Conservation (phyloP, 202 grass and related monocot species). For the Tripidium arundinaceum region DNA sequence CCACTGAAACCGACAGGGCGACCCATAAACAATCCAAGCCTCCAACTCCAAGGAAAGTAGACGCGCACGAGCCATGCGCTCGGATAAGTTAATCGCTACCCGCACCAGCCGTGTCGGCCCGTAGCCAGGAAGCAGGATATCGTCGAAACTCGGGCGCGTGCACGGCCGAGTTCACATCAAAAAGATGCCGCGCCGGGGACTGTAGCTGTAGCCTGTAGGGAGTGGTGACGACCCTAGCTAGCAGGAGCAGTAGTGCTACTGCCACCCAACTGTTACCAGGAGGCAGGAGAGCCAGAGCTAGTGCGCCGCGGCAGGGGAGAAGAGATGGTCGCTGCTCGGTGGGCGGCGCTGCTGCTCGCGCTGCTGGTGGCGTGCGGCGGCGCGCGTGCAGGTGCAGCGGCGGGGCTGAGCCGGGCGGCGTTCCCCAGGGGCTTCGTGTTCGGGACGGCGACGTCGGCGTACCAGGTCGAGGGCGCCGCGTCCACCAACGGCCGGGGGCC, state of each 20-base stretch:
- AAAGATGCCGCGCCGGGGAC: neutral
- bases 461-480: slow-evolving; percentile 83
- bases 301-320: neutral
- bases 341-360: slow-evolving; percentile 16
- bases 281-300: neutral
- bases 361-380: neutral
- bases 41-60: neutral
- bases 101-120: neutral
- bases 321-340: neutral
- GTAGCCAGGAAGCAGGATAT: neutral
- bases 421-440: slow-evolving; percentile 78
- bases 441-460: slow-evolving; percentile 75
- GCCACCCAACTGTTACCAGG: neutral
- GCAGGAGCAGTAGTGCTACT: neutral
- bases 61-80: neutral
- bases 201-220: neutral
- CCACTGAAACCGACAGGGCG: neutral
- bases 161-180: too few species aligned
- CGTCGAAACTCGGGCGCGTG: neutral
- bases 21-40: neutral
- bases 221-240: neutral
- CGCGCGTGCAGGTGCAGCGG: neutral
- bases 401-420: slow-evolving; percentile 43
- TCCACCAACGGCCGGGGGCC: slow-evolving; percentile 55
- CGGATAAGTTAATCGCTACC: neutral